These are phyloP conservation scores for Ananas comosus DNA, from an alignment of 176 grass and related monocot genomes.

Conservation along the genomic window DNA sequence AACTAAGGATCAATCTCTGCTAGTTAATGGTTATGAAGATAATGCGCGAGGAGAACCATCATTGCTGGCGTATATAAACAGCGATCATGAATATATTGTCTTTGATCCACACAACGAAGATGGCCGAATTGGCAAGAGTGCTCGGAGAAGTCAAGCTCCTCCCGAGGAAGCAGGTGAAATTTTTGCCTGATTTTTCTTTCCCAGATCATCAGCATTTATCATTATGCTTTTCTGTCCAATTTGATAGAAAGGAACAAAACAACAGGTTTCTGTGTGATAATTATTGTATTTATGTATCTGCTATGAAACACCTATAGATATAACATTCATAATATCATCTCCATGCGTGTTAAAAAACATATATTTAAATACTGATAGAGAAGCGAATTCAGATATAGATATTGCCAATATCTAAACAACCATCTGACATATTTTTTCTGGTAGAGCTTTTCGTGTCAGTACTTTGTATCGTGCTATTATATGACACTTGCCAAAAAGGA, in stretches of 20 bases:
- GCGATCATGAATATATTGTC: slow-evolving; percentile 67
- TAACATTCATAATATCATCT: too few species aligned
- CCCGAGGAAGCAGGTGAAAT: slow-evolving; percentile 48
- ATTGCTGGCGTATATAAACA: slow-evolving; percentile 55
- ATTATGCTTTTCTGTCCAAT: background rate
- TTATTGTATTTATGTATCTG: too few species aligned
- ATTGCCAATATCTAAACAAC: background rate
- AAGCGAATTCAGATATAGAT: background rate
- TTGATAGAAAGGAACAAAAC: too few species aligned
- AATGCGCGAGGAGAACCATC: slow-evolving; percentile 16
- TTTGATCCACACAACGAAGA: slow-evolving; percentile 67
- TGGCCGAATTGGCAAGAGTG: slow-evolving; percentile 15
- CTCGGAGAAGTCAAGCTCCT: slow-evolving; percentile 30
- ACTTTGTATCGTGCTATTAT: too few species aligned
- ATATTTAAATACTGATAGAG: background rate
- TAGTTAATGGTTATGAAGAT: slow-evolving; percentile 18
- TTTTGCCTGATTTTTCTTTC: slow-evolving; percentile 1
- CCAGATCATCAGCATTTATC: background rate
- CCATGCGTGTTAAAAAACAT: background rate
- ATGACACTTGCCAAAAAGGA: background rate
- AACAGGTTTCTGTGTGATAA: too few species aligned
- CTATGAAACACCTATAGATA: too few species aligned
- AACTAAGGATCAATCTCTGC: slow-evolving; percentile 24
- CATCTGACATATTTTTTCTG: too few species aligned
- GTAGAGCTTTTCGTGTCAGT: too few species aligned